A percentile compares a stretch with the other conserved stretches of the same genome.
These are phyloP conservation scores for Fusarium sp. DNA, from an alignment of 2,329 filamentous ascomycete genomes.

Conservation along the genomic window DNA sequence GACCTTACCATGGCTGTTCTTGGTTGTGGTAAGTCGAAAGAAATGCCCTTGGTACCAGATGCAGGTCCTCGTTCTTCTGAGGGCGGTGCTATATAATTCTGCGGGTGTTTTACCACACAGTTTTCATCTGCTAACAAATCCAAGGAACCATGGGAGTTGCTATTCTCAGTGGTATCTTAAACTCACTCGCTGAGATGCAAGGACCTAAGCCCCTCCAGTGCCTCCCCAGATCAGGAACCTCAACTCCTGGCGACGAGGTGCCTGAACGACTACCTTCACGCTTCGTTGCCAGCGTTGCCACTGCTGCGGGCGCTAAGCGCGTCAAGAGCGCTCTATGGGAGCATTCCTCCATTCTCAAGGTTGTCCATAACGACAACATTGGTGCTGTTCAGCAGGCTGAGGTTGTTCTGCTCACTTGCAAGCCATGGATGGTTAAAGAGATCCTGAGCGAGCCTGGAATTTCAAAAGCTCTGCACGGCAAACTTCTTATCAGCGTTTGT, in stretches of 20 bases:
- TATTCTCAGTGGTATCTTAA: constrained; percentile 82
- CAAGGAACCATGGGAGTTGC: constrained; percentile 88
- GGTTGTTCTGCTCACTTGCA: constrained; percentile 81
- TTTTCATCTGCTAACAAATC: constrained; percentile 18
- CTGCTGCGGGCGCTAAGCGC: constrained; percentile 72
- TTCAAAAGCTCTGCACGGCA: constrained; percentile 76
- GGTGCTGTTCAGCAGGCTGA: constrained; percentile 73
- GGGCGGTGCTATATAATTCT: neutral
- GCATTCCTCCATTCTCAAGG: constrained; percentile 69
- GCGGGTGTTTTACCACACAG: neutral
- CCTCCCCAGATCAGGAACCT: constrained; percentile 51
- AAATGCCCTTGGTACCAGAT: neutral
- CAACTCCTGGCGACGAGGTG: constrained; percentile 57
- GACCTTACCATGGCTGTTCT: constrained; percentile 80
- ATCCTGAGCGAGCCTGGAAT: constrained; percentile 76
- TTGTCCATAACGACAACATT: constrained; percentile 78
- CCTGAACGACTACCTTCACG: constrained; percentile 71
- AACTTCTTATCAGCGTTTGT: constrained; percentile 83
- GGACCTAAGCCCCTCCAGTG: constrained; percentile 56
- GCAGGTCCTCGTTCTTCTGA: neutral
- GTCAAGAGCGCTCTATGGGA: constrained; percentile 72
- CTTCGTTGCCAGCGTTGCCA: constrained; percentile 84
- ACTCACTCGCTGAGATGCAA: constrained; percentile 68
- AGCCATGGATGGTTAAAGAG: constrained; percentile 76
- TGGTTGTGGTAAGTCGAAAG: constrained; percentile 74